Evolutionary conservation across 495 filamentous ascomycete species (phyloP).

Genomic region (Monascus purpureus): DNA sequence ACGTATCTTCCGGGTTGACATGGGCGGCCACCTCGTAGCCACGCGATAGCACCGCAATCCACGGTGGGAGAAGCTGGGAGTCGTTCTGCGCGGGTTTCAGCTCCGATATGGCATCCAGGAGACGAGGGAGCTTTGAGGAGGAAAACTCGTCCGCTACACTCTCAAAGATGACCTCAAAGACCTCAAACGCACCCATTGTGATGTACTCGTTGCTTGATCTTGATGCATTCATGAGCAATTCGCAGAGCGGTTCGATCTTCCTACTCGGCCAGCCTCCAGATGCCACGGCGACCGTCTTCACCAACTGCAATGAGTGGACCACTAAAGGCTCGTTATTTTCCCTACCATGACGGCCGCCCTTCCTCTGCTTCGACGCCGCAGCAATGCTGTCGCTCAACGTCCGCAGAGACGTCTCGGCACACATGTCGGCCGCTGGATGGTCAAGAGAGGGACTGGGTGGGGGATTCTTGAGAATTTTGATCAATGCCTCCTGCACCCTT

Average conservation of each 20-base stretch:
- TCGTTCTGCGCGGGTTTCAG: slow-evolving; percentile 81
- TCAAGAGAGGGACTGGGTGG: slow-evolving; percentile 84
- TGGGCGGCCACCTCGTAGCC: slow-evolving; percentile 90
- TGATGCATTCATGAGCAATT: slow-evolving; percentile 75
- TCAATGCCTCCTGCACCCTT: slow-evolving; percentile 79
- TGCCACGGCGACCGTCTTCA: slow-evolving; percentile 72
- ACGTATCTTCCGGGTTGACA: slow-evolving; percentile 72
- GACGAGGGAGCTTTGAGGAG: slow-evolving; percentile 72
- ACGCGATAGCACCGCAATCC: slow-evolving; percentile 88
- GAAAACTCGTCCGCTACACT: slow-evolving; percentile 77
- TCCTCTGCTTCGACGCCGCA: slow-evolving; percentile 51
- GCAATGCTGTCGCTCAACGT: slow-evolving; percentile 56
- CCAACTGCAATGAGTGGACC: slow-evolving; percentile 81
- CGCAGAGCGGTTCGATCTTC: slow-evolving; percentile 84
- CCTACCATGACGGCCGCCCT: slow-evolving; percentile 32
- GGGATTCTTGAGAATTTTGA: slow-evolving; percentile 63
- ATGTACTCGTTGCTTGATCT: slow-evolving; percentile 84
- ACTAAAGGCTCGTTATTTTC: slow-evolving; percentile 63
- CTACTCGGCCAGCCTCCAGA: slow-evolving; percentile 94
- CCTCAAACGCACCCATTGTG: slow-evolving; percentile 87
- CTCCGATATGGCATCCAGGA: slow-evolving; percentile 78
- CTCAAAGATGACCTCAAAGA: slow-evolving; percentile 91
- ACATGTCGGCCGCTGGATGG: slow-evolving; percentile 90
- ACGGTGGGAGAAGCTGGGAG: slow-evolving; percentile 82
- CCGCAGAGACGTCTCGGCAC: slow-evolving; percentile 73